Evolutionary conservation across 2,329 filamentous ascomycete species (phyloP).

Genomic region (Colletotrichum graminicola): DNA sequence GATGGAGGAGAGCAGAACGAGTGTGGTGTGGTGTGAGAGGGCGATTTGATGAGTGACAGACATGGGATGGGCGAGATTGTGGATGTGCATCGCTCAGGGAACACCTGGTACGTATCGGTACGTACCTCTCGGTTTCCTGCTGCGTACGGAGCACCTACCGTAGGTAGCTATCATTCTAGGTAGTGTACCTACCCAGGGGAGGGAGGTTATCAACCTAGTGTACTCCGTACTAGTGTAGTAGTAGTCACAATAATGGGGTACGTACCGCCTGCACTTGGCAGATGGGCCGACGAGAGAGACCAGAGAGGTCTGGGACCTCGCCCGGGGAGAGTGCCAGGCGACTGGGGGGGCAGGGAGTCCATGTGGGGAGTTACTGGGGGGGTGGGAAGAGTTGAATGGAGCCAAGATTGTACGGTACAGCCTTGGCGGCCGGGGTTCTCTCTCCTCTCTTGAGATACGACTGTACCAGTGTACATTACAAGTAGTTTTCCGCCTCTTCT

Average conservation of each 20-base stretch:
- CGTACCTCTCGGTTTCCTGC: background rate
- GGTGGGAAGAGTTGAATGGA: constrained; percentile 35
- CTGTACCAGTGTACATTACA: background rate
- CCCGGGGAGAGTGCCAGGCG: constrained; percentile 29
- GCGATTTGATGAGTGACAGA: constrained; percentile 35
- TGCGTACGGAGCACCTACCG: no score
- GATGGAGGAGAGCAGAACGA: constrained; percentile 18
- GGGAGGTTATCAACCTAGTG: no score
- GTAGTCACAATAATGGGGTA: background rate
- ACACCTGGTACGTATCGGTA: constrained; percentile 18
- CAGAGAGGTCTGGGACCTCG: constrained; percentile 5
- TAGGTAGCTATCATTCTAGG: no score
- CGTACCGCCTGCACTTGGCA: constrained; percentile 7
- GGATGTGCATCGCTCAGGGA: constrained; percentile 18
- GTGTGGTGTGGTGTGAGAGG: constrained; percentile 17
- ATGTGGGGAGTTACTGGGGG: constrained; percentile 27
- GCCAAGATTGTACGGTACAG: constrained; percentile 36
- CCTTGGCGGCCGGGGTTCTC: background rate
- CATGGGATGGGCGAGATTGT: constrained; percentile 39
- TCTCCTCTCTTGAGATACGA: background rate
- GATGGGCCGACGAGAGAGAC: background rate
- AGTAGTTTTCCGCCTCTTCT: constrained; percentile 10
- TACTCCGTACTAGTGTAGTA: no score
- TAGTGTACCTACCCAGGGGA: no score
- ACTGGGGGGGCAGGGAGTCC: background rate